Evolutionary conservation across 208 protist species (phyloP).

Genomic region (Herpetomonas samuelpessoai): DNA sequence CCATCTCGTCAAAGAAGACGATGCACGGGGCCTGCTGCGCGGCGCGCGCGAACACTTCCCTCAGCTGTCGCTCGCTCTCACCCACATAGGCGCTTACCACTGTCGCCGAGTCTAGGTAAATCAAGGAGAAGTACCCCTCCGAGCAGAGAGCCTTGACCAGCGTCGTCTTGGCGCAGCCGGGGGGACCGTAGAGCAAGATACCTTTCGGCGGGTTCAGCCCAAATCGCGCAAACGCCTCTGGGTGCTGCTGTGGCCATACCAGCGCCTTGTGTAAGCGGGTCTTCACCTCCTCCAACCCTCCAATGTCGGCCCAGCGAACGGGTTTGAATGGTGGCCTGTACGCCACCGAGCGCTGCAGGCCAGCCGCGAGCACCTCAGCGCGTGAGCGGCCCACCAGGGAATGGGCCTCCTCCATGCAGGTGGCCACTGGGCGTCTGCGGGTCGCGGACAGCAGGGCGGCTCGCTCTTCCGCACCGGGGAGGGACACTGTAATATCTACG

Average conservation of each 20-base stretch:
- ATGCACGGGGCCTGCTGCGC: conserved; percentile 84
- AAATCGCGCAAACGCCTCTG: conserved; percentile 98
- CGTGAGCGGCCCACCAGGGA: conserved; percentile 55
- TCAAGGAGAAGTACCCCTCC: conserved; percentile 68
- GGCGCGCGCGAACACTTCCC: conserved; percentile 83
- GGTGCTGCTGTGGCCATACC: conserved; percentile 98
- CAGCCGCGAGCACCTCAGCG: conserved; percentile 47
- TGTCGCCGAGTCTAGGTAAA: conserved; percentile 84
- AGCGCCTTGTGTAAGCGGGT: conserved; percentile 98
- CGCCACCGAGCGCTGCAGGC: conserved; percentile 10
- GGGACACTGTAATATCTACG: conserved; percentile 31
- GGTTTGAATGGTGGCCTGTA: conserved; percentile 37
- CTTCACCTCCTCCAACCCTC: conserved; percentile 98
- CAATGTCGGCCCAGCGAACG: conserved; percentile 98
- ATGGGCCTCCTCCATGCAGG: conserved; percentile 38
- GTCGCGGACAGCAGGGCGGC: conserved; percentile 50
- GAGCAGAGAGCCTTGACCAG: conserved; percentile 86
- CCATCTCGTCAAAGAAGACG: conserved; percentile 96
- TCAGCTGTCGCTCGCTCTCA: conserved; percentile 88
- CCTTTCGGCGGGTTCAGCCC: conserved; percentile 94
- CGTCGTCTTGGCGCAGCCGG: conserved; percentile 95
- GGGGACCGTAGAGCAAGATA: conserved; percentile 94
- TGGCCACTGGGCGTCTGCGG: conserved; percentile 24
- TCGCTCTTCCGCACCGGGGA: conserved; percentile 36
- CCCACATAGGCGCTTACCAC: conserved; percentile 94